These are phyloP conservation scores for Penicillium maclennaniae DNA, from an alignment of 495 filamentous ascomycete genomes.

Conservation along the genomic window DNA sequence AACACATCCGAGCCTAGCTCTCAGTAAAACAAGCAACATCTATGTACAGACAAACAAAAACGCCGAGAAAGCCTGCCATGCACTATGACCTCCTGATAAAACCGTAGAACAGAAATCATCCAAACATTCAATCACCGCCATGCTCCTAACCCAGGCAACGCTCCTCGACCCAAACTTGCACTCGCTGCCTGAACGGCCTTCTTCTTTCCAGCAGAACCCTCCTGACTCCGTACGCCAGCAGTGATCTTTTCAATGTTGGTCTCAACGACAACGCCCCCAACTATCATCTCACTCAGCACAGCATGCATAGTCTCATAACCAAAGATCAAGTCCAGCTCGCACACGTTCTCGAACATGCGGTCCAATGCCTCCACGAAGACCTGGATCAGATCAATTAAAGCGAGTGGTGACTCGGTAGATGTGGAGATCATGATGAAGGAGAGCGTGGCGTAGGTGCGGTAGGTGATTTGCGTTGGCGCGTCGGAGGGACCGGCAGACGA, in stretches of 20 bases:
- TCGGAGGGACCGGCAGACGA: constrained; percentile 67
- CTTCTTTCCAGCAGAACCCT: constrained; percentile 75
- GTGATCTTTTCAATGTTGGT: constrained; percentile 86
- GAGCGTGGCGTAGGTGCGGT: constrained; percentile 96
- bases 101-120: neutral
- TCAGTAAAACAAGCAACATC: neutral
- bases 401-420: constrained; percentile 93
- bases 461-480: constrained; percentile 90
- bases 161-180: constrained; percentile 35
- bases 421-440: constrained; percentile 98
- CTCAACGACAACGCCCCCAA: constrained; percentile 93
- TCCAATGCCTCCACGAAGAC: constrained; percentile 96
- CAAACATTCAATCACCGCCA: constrained; percentile 31
- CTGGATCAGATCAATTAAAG: constrained; percentile 93
- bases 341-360: constrained; percentile 94
- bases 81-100: neutral
- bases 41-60: constrained; percentile 3
- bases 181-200: constrained; percentile 45
- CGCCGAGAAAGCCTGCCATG: constrained; percentile 1
- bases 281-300: constrained; percentile 87
- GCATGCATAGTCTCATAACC: constrained; percentile 97
- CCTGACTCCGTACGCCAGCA: constrained; percentile 73
- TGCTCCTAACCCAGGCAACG: constrained; percentile 37
- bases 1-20: neutral
- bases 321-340: constrained; percentile 96